These are phyloP conservation scores for Boletus vermiculosoides DNA, from an alignment of 768 basidiomycete genomes.

Conservation along the genomic window DNA sequence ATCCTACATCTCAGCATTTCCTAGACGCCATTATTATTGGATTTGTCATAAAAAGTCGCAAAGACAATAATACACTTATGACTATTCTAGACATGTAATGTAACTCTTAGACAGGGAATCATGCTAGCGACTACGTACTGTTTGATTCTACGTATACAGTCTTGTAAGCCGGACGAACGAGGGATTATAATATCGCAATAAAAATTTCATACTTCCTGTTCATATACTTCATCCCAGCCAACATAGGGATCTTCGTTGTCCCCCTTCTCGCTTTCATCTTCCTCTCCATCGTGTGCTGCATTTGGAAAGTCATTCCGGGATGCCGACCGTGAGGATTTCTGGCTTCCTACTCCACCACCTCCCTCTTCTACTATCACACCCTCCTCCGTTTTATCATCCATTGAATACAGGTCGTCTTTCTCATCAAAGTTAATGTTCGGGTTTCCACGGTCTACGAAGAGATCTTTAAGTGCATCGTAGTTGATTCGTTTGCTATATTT, in stretches of 20 bases:
- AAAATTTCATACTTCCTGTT: conserved; percentile 58
- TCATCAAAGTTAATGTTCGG: conserved; percentile 36
- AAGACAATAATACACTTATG: conserved; percentile 29
- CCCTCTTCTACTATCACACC: conserved; percentile 40
- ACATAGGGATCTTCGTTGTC: conserved; percentile 32
- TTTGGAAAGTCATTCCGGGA: conserved; percentile 5
- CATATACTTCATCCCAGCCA: conserved; percentile 56
- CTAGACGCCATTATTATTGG: conserved; percentile 26
- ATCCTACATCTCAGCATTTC: conserved; percentile 8
- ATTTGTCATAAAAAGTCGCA: conserved; percentile 24
- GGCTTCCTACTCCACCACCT: conserved; percentile 35
- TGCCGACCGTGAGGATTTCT: conserved; percentile 34
- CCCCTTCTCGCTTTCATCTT: conserved; percentile 41
- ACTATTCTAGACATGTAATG: conserved; percentile 28
- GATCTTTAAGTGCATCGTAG: conserved; percentile 81
- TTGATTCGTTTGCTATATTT: conserved; percentile 93
- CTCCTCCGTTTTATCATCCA: conserved; percentile 49
- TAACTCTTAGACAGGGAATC: conserved; percentile 12
- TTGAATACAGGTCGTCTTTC: conserved; percentile 51
- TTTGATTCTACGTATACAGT: background rate
- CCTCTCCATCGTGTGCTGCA: conserved; percentile 18
- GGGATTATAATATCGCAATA: background rate
- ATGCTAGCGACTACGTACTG: background rate
- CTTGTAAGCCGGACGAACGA: background rate
- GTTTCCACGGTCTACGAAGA: conserved; percentile 54